A percentile compares a stretch with the other conserved stretches of the same genome.
These are phyloP conservation scores for Gorgonomyces haynaldii DNA, from an alignment of 192 early-diverging fungal genomes.

Conservation along the genomic window DNA sequence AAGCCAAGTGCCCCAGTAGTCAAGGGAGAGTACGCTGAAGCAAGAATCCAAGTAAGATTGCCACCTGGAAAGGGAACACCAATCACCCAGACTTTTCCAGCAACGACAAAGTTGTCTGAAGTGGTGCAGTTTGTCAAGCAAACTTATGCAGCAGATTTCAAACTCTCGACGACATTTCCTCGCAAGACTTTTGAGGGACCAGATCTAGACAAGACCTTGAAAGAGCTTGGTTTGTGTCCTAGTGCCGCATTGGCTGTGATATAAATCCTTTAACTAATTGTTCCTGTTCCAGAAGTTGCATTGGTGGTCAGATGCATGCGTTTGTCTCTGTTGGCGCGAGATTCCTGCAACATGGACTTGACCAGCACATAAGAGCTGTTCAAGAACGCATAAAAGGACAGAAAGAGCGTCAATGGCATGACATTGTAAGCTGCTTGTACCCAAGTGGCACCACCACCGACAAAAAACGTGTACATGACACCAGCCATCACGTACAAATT, in stretches of 20 bases:
- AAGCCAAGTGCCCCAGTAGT: conserved; percentile 18
- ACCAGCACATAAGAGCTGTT: too few species aligned
- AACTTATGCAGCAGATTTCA: conserved; percentile 36
- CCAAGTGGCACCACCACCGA: too few species aligned
- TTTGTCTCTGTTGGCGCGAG: too few species aligned
- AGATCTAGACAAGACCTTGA: conserved; percentile 49
- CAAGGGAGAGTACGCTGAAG: conserved; percentile 59
- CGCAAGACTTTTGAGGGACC: conserved; percentile 53
- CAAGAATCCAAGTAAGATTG: conserved; percentile 54
- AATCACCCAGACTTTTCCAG: conserved; percentile 50
- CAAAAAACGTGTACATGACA: too few species aligned
- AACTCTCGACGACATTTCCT: conserved; percentile 61
- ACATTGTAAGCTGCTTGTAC: too few species aligned
- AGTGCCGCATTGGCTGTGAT: conserved; percentile 50
- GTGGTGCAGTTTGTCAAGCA: conserved; percentile 49
- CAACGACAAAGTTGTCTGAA: conserved; percentile 39
- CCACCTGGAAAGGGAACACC: conserved; percentile 35
- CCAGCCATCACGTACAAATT: too few species aligned
- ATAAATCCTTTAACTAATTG: too few species aligned
- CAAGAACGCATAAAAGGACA: too few species aligned
- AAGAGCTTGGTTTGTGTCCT: conserved; percentile 57
- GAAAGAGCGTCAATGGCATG: too few species aligned
- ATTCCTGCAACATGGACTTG: too few species aligned
- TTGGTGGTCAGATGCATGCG: too few species aligned
- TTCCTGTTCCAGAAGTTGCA: too few species aligned